phyloP scores from a whole-genome alignment of 345 rosid genomes.

The Pelargonium nanum region DNA sequence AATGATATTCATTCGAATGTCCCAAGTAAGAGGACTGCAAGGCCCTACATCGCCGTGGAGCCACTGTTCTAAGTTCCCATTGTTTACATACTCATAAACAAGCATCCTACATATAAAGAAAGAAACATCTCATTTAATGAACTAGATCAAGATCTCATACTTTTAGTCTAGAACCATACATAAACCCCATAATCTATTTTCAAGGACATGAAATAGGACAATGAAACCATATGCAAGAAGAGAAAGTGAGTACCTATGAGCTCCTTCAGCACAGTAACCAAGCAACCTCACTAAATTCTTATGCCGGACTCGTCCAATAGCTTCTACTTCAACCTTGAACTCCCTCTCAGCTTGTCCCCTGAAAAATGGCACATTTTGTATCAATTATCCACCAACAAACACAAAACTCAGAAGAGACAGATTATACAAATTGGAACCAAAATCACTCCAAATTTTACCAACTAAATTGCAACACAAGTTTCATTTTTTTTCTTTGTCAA shows the following conservation, averaged over 20 bases:
- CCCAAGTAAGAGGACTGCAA: slow-evolving; percentile 67
- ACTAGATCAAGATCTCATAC: background rate
- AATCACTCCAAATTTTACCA: background rate
- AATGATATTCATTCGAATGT: slow-evolving; percentile 58
- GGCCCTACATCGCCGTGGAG: slow-evolving; percentile 73
- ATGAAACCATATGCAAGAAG: background rate
- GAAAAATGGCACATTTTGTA: background rate
- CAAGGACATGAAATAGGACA: background rate
- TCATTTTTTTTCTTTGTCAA: too few relatives aligned
- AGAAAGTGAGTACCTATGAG: slow-evolving; percentile 50
- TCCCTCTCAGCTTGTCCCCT: slow-evolving; percentile 98
- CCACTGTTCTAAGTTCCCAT: slow-evolving; percentile 83
- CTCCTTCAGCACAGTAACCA: slow-evolving; percentile 95
- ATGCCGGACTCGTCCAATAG: slow-evolving; percentile 82
- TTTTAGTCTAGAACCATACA: background rate
- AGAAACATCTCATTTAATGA: background rate
- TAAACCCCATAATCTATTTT: too few relatives aligned
- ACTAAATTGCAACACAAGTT: too few relatives aligned
- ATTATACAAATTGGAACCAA: background rate
- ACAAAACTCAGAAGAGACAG: background rate
- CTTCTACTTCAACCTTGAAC: slow-evolving; percentile 92
- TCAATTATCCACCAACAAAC: background rate
- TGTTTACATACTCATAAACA: slow-evolving; percentile 74
- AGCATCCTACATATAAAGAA: slow-evolving; percentile 47
- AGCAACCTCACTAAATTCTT: slow-evolving; percentile 85